Evolutionary conservation across 164 flowering plant genomes (phyloP).

Genomic region (Vitis labrusca): DNA sequence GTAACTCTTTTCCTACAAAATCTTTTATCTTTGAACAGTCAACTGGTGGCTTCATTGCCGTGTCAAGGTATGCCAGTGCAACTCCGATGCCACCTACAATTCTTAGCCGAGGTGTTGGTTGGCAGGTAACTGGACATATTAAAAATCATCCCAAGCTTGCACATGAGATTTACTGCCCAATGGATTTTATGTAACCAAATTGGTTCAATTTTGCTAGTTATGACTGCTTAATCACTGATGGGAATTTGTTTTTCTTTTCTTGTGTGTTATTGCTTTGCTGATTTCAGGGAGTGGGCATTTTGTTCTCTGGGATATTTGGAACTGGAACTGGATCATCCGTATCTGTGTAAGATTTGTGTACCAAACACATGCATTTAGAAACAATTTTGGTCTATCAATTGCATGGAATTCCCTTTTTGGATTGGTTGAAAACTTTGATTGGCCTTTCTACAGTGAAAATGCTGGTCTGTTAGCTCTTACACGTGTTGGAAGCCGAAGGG

Average conservation of each 20-base stretch:
- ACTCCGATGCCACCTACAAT: conserved; percentile 86
- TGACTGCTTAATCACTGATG: not conserved
- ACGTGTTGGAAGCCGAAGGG: conserved; percentile 88
- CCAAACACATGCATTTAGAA: not conserved
- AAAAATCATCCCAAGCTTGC: too few species aligned
- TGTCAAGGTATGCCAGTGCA: conserved; percentile 88
- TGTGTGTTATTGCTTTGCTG: not conserved
- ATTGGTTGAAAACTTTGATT: not conserved
- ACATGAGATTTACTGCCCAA: too few species aligned
- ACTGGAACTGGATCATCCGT: conserved; percentile 86
- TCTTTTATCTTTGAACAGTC: conserved; percentile 46
- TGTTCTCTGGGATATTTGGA: conserved; percentile 84
- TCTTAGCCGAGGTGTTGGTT: conserved; percentile 91
- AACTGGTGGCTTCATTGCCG: conserved; percentile 76
- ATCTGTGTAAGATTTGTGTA: conserved; percentile 59
- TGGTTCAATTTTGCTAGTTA: too few species aligned
- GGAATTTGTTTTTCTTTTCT: not conserved
- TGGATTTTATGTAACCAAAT: not conserved
- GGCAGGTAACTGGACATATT: conserved; percentile 67
- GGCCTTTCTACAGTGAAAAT: conserved; percentile 39
- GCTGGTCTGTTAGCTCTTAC: conserved; percentile 88
- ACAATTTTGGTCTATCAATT: not conserved
- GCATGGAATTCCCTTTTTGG: not conserved
- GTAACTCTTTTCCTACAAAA: not conserved
- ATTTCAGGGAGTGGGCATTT: conserved; percentile 73